Conservation (phyloP, 2,329 filamentous ascomycete genomes). For the Diplodia corticola region DNA sequence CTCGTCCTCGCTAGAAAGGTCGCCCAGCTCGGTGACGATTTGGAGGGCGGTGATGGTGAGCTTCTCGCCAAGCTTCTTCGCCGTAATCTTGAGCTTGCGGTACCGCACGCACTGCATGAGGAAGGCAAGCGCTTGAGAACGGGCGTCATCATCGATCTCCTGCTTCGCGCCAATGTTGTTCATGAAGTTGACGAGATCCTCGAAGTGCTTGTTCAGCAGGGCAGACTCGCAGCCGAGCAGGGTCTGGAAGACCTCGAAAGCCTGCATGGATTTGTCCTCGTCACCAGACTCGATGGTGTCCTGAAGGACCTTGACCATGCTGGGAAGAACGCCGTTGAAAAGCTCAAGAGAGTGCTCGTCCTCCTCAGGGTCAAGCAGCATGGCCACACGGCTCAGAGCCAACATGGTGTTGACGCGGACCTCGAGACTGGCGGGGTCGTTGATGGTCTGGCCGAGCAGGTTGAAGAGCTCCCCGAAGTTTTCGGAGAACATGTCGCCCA, state of each 20-base stretch:
- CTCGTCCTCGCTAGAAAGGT: constrained; percentile 71
- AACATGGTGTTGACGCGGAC: constrained; percentile 94
- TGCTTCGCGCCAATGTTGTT: constrained; percentile 78
- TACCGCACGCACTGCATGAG: constrained; percentile 89
- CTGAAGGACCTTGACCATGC: constrained; percentile 89
- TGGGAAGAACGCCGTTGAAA: constrained; percentile 78
- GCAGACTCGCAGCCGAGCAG: constrained; percentile 86
- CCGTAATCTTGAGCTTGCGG: constrained; percentile 94
- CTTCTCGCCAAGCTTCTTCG: constrained; percentile 80
- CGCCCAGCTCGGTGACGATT: constrained; percentile 85
- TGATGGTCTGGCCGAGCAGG: constrained; percentile 83
- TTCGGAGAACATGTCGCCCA: constrained; percentile 80
- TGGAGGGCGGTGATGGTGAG: constrained; percentile 85
- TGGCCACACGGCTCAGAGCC: constrained; percentile 81
- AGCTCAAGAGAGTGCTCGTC: constrained; percentile 70
- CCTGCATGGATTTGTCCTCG: constrained; percentile 84
- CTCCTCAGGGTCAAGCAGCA: constrained; percentile 86
- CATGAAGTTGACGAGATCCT: constrained; percentile 91
- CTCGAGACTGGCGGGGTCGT: constrained; percentile 85
- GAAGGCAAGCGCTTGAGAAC: constrained; percentile 89
- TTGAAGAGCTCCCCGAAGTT: constrained; percentile 77
- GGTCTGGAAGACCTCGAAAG: constrained; percentile 96
- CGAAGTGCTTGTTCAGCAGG: constrained; percentile 81
- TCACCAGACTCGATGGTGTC: constrained; percentile 75
- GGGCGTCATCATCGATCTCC: constrained; percentile 77